phyloP scores from a whole-genome alignment of 768 basidiomycete genomes.

The Tulasnella calospora region DNA sequence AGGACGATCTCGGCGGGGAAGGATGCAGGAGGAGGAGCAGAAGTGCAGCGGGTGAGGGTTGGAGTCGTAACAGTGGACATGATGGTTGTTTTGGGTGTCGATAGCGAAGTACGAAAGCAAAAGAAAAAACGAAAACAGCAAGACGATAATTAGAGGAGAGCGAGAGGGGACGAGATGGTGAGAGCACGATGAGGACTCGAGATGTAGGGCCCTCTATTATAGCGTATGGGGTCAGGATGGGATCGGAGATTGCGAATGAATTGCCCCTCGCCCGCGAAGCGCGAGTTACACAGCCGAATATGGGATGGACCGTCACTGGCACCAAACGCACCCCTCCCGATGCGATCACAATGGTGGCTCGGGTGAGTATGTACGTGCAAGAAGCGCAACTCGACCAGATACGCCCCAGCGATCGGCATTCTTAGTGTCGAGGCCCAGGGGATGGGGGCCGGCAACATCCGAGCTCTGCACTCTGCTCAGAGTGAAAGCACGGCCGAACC shows the following conservation, averaged over 20 bases:
- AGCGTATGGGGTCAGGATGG: background rate
- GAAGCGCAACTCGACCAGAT: slow-evolving; percentile 1
- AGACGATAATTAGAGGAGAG: too few relatives aligned
- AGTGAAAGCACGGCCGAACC: background rate
- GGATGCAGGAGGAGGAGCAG: background rate
- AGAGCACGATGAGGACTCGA: too few relatives aligned
- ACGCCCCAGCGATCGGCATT: background rate
- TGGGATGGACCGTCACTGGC: background rate
- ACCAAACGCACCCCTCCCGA: background rate
- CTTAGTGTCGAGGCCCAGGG: background rate
- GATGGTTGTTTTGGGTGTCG: too few relatives aligned
- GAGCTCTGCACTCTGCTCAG: background rate
- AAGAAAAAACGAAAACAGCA: too few relatives aligned
- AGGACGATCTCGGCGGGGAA: slow-evolving; percentile 1
- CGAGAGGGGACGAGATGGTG: too few relatives aligned
- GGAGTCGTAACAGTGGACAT: too few relatives aligned
- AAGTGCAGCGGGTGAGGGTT: too few relatives aligned
- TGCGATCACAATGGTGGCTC: background rate
- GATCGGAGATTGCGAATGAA: slow-evolving; percentile 8
- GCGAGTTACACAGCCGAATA: background rate
- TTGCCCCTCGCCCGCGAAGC: background rate
- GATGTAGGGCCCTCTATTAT: too few relatives aligned
- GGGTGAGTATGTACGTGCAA: background rate
- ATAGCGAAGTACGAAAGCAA: too few relatives aligned
- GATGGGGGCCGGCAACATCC: background rate